phyloP scores from a whole-genome alignment of 2,329 filamentous ascomycete genomes.

The Phoma herbarum region DNA sequence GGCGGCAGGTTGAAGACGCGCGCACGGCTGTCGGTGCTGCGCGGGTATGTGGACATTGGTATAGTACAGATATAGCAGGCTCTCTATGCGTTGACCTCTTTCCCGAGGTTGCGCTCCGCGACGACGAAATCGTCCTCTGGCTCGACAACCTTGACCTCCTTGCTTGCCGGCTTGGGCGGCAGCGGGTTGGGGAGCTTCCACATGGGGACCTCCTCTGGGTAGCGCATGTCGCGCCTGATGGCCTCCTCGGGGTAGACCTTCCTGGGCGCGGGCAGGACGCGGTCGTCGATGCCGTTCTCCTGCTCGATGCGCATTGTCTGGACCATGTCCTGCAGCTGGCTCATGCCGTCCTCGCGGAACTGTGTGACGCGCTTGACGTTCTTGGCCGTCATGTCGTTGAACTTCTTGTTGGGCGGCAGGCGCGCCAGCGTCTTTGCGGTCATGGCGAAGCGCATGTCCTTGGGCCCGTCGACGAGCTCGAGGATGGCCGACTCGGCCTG shows the following conservation, averaged over 20 bases:
- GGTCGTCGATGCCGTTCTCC: conserved; percentile 37
- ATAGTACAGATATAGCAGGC: conserved; percentile 22
- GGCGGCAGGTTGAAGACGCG: background rate
- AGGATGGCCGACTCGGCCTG: conserved; percentile 91
- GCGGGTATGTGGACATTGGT: conserved; percentile 23
- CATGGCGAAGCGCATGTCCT: conserved; percentile 93
- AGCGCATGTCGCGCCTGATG: conserved; percentile 41
- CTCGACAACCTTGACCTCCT: conserved; percentile 16
- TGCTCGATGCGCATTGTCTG: conserved; percentile 46
- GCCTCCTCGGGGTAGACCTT: conserved; percentile 44
- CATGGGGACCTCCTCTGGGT: conserved; percentile 36
- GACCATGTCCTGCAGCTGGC: conserved; percentile 71
- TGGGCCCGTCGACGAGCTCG: conserved; percentile 92
- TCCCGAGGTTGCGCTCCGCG: conserved; percentile 17
- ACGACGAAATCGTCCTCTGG: conserved; percentile 15
- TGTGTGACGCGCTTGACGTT: conserved; percentile 87
- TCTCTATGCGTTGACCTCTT: conserved; percentile 17
- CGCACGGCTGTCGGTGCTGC: background rate
- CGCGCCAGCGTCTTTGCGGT: conserved; percentile 84
- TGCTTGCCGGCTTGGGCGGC: conserved; percentile 15
- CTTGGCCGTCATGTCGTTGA: conserved; percentile 75
- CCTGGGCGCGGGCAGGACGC: conserved; percentile 39
- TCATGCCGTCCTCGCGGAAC: conserved; percentile 73
- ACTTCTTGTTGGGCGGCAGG: conserved; percentile 60
- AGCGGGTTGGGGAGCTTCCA: conserved; percentile 37